phyloP scores from a whole-genome alignment of 768 basidiomycete species.

The Podaxis sp. region DNA sequence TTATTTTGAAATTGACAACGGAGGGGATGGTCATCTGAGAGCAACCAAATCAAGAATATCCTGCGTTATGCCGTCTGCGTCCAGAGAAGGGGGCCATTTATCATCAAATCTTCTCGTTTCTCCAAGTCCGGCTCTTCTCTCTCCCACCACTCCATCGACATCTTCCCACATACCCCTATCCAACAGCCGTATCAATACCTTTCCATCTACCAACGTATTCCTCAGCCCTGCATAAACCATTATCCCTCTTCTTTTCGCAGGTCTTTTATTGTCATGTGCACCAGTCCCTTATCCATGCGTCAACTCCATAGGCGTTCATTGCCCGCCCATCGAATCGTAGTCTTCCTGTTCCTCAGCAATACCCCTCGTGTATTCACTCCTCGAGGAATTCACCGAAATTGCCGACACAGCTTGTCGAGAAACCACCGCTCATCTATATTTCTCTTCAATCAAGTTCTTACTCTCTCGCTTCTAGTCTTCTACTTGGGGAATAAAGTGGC shows the following conservation, averaged over 20 bases:
- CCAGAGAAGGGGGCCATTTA: background rate
- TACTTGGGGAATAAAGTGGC: background rate
- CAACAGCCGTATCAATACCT: background rate
- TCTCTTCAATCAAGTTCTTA: background rate
- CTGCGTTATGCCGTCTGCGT: background rate
- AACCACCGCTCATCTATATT: no score
- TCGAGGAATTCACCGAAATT: background rate
- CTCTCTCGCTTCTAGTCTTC: background rate
- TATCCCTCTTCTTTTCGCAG: conserved; percentile 9
- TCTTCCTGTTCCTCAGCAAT: background rate
- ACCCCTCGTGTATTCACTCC: background rate
- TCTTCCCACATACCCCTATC: background rate
- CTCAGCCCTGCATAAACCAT: background rate
- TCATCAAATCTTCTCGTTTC: background rate
- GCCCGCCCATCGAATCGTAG: background rate
- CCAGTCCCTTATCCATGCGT: background rate
- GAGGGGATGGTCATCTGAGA: background rate
- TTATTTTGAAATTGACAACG: background rate
- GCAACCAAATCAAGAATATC: background rate
- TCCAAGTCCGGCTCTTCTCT: background rate
- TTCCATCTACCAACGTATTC: background rate
- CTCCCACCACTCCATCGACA: conserved; percentile 1
- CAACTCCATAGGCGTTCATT: background rate
- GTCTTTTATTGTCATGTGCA: background rate
- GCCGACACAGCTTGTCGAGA: no score